phyloP scores from a whole-genome alignment of 345 rosid species.

The Citropsis articulata region DNA sequence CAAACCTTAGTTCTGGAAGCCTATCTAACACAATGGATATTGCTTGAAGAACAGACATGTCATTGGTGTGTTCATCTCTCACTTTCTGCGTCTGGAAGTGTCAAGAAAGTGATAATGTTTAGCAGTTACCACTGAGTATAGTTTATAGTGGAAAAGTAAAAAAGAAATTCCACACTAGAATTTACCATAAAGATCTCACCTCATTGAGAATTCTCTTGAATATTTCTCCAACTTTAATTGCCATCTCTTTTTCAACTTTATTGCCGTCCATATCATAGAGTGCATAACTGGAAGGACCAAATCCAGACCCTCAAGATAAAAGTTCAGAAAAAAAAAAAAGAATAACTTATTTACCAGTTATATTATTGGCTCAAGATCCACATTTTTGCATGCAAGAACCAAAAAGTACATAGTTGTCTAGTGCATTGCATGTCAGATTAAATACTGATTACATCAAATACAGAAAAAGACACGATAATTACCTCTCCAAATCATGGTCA shows the following conservation, averaged over 20 bases:
- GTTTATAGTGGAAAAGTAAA: neutral
- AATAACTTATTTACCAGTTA: constrained; percentile 1
- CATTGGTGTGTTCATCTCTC: constrained; percentile 62
- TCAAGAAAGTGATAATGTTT: constrained; percentile 15
- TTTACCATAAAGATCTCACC: constrained; percentile 35
- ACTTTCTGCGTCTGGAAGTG: constrained; percentile 65
- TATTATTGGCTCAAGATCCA: neutral
- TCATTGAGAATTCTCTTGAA: constrained; percentile 78
- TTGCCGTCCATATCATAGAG: constrained; percentile 65
- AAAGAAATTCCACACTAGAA: neutral
- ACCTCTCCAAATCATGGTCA: constrained; percentile 97
- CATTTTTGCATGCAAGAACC: constrained; percentile 1
- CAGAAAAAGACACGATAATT: constrained; percentile 12
- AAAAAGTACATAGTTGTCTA: neutral
- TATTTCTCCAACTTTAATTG: constrained; percentile 66
- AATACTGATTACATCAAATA: constrained; percentile 6
- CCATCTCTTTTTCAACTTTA: constrained; percentile 62
- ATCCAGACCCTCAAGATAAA: constrained; percentile 17
- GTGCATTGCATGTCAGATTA: neutral
- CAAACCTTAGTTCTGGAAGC: constrained; percentile 76
- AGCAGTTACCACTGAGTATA: neutral
- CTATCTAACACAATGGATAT: constrained; percentile 64
- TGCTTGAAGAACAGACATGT: constrained; percentile 88
- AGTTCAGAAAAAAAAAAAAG: constrained; percentile 6
- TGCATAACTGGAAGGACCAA: constrained; percentile 45